Conservation (phyloP, 768 basidiomycete genomes). For the Trametes gibbosa region DNA sequence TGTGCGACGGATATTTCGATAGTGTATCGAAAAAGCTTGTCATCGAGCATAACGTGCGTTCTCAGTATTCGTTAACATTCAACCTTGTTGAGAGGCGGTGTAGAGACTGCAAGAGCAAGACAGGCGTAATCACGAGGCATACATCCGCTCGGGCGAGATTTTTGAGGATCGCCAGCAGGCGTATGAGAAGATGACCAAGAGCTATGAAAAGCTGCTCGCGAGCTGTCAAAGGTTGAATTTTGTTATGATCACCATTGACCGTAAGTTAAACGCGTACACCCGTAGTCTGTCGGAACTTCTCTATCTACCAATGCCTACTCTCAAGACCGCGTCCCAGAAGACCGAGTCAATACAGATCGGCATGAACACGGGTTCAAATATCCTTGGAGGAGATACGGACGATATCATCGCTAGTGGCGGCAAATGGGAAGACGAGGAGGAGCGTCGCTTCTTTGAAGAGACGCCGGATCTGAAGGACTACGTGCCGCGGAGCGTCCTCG, state of each 20-base stretch:
- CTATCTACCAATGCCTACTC: conserved; percentile 70
- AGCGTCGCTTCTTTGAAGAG: conserved; percentile 90
- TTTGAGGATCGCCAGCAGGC: conserved; percentile 99
- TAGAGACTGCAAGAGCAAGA: conserved; percentile 97
- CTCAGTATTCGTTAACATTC: neutral
- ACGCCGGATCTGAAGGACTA: conserved; percentile 88
- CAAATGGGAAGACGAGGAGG: conserved; percentile 99
- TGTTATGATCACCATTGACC: neutral
- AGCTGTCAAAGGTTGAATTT: conserved; percentile 79
- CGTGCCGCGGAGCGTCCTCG: conserved; percentile 84
- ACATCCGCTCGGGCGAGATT: conserved; percentile 98
- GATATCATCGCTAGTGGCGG: conserved; percentile 51
- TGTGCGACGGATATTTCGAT: conserved; percentile 94
- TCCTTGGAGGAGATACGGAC: conserved; percentile 32
- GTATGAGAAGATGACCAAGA: conserved; percentile 97
- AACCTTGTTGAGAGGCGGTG: neutral
- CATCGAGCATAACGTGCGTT: conserved; percentile 84
- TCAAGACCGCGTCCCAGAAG: conserved; percentile 83
- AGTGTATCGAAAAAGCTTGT: conserved; percentile 87
- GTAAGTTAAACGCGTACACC: neutral
- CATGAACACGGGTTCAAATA: conserved; percentile 31
- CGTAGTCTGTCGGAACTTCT: conserved; percentile 87
- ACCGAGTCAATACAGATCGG: conserved; percentile 81
- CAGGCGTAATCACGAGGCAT: conserved; percentile 95
- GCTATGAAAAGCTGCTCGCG: conserved; percentile 86